A percentile compares a stretch with the other conserved stretches of the same genome.
These are phyloP conservation scores for Ascochyta pisi DNA, from an alignment of 2,329 filamentous ascomycete species.

Conservation along the genomic window DNA sequence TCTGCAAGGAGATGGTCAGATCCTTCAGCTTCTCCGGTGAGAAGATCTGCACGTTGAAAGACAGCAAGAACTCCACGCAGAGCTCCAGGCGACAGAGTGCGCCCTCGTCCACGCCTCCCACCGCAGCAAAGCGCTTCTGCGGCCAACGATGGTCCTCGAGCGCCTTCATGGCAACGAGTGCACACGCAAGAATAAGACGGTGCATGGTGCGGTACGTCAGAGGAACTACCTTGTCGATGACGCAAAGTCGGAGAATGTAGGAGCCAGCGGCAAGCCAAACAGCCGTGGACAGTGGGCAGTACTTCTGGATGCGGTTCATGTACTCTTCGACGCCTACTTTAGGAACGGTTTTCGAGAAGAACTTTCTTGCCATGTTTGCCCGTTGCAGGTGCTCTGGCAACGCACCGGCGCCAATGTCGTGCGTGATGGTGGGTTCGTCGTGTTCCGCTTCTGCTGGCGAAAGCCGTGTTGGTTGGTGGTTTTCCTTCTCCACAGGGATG, in stretches of 20 bases:
- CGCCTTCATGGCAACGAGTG: slow-evolving; percentile 91
- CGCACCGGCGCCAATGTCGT: slow-evolving; percentile 65
- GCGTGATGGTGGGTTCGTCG: slow-evolving; percentile 55
- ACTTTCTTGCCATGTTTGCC: slow-evolving; percentile 85
- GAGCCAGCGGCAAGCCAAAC: slow-evolving; percentile 89
- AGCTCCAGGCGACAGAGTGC: slow-evolving; percentile 89
- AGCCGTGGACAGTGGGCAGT: slow-evolving; percentile 90
- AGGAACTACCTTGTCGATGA: slow-evolving; percentile 75
- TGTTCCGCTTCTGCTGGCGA: slow-evolving; percentile 59
- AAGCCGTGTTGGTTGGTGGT: slow-evolving; percentile 49
- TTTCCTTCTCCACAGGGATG: slow-evolving; percentile 50
- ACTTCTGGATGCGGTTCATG: slow-evolving; percentile 82
- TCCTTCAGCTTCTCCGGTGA: slow-evolving; percentile 44
- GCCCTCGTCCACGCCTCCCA: slow-evolving; percentile 83
- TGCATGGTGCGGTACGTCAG: slow-evolving; percentile 87
- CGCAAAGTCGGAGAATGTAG: slow-evolving; percentile 84
- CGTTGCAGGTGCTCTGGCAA: slow-evolving; percentile 80
- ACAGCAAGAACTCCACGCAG: slow-evolving; percentile 62
- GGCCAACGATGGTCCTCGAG: slow-evolving; percentile 91
- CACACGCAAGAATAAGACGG: slow-evolving; percentile 79
- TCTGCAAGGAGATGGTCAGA: slow-evolving; percentile 46
- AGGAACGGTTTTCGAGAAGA: slow-evolving; percentile 88
- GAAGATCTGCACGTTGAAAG: slow-evolving; percentile 51
- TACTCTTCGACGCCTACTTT: slow-evolving; percentile 86
- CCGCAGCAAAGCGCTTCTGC: slow-evolving; percentile 81